These are phyloP conservation scores for Fallopia convolvulus DNA, from an alignment of 148 eudicot species.

Conservation along the genomic window DNA sequence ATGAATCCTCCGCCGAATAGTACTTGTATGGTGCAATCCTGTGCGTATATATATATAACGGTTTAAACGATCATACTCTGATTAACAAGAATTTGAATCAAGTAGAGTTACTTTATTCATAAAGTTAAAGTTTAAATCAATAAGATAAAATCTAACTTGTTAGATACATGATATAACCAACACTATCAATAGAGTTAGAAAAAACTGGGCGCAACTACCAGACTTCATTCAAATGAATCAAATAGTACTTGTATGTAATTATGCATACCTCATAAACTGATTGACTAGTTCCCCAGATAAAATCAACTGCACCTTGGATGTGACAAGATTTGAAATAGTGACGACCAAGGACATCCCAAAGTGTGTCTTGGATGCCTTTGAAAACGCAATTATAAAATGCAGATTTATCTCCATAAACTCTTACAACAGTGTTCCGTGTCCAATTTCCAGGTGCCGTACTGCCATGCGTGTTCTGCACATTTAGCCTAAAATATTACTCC, in stretches of 20 bases:
- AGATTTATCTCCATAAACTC: slow-evolving; percentile 21
- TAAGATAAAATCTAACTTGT: too few relatives aligned
- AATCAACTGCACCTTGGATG: slow-evolving; percentile 35
- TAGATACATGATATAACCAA: too few relatives aligned
- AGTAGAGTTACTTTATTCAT: too few relatives aligned
- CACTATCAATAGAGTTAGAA: too few relatives aligned
- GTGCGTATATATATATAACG: background rate
- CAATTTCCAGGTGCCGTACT: background rate
- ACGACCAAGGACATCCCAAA: slow-evolving; percentile 27
- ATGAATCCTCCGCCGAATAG: slow-evolving; percentile 20
- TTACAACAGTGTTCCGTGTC: background rate
- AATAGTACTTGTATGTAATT: too few relatives aligned
- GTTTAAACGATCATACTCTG: too few relatives aligned
- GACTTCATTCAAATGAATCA: too few relatives aligned
- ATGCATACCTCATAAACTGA: slow-evolving; percentile 29
- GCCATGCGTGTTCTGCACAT: background rate
- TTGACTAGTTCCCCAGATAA: slow-evolving; percentile 35
- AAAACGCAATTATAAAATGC: slow-evolving; percentile 25
- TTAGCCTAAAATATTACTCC: too few relatives aligned
- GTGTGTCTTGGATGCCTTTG: slow-evolving; percentile 37
- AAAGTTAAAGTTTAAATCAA: too few relatives aligned
- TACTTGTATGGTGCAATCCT: slow-evolving; percentile 29
- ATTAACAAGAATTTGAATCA: too few relatives aligned
- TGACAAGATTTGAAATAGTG: slow-evolving; percentile 30
- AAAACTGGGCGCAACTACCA: too few relatives aligned